phyloP scores from a whole-genome alignment of 805 yeast species.

The Metschnikowia peoriensis region DNA sequence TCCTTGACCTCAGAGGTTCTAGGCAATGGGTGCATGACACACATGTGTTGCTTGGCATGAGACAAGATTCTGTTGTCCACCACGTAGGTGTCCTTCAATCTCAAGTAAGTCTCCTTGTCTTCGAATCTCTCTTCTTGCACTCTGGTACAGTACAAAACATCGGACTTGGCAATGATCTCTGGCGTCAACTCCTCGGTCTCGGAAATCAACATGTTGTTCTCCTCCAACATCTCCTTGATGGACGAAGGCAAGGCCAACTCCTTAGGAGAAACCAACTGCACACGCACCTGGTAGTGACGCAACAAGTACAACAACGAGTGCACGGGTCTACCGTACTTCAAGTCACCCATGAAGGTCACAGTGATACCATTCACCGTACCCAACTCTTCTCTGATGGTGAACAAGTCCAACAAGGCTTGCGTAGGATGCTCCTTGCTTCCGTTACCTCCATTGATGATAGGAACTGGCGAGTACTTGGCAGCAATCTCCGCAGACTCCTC shows the following conservation, averaged over 20 bases:
- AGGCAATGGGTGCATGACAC: constrained; percentile 98
- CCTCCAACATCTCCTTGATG: constrained; percentile 62
- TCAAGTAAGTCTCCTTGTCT: constrained; percentile 71
- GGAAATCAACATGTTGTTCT: constrained; percentile 63
- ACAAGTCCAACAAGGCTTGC: constrained; percentile 94
- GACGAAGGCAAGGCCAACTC: constrained; percentile 82
- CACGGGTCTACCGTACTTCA: constrained; percentile 97
- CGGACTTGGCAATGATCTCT: constrained; percentile 84
- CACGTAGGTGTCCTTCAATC: constrained; percentile 86
- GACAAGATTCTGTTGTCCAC: constrained; percentile 89
- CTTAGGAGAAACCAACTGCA: constrained; percentile 88
- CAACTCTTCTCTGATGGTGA: constrained; percentile 97
- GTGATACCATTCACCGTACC: constrained; percentile 98
- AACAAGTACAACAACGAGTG: constrained; percentile 91
- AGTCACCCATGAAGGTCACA: constrained; percentile 98
- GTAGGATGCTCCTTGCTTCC: constrained; percentile 99
- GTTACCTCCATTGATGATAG: constrained; percentile 96
- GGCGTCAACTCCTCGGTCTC: constrained; percentile 80
- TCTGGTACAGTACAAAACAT: constrained; percentile 96
- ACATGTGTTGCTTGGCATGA: constrained; percentile 97
- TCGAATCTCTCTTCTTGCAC: constrained; percentile 95
- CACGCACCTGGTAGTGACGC: constrained; percentile 87
- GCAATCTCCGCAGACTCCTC: constrained; percentile 92
- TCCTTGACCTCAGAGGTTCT: constrained; percentile 94
- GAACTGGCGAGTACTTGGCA: constrained; percentile 94